Evolutionary conservation across 108 stramenopile genomes (phyloP).

Genomic region (Cylindrotheca closterium): DNA sequence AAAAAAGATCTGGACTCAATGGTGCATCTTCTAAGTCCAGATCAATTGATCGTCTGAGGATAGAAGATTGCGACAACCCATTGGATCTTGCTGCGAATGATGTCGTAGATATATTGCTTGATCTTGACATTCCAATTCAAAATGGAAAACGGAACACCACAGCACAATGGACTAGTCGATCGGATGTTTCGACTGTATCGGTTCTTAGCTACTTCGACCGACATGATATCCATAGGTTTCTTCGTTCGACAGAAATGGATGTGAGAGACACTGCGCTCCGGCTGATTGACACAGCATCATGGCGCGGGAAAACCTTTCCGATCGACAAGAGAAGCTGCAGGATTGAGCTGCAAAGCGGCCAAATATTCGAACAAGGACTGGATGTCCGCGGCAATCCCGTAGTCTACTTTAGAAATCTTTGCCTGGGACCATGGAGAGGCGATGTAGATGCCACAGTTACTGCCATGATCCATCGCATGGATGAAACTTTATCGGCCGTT

Average conservation of each 20-base stretch:
- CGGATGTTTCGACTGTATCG: slow-evolving; percentile 7
- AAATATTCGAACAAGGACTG: slow-evolving; percentile 73
- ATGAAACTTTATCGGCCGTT: slow-evolving; percentile 32
- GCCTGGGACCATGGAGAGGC: slow-evolving; percentile 59
- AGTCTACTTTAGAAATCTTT: slow-evolving; percentile 73
- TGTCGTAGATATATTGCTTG: background rate
- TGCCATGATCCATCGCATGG: slow-evolving; percentile 57
- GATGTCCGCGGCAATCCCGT: slow-evolving; percentile 60
- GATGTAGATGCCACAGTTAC: slow-evolving; percentile 52
- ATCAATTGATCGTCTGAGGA: background rate
- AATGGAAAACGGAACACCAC: background rate
- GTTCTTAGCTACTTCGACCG: slow-evolving; percentile 29
- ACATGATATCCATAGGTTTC: slow-evolving; percentile 52
- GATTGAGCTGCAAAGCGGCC: slow-evolving; percentile 64
- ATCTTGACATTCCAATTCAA: background rate
- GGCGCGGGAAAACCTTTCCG: slow-evolving; percentile 68
- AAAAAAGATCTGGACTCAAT: background rate
- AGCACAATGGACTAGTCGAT: background rate
- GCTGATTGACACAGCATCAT: slow-evolving; percentile 60
- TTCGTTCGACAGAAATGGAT: slow-evolving; percentile 37
- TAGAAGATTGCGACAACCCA: background rate
- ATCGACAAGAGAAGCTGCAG: slow-evolving; percentile 53
- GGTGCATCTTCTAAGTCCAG: too few species aligned
- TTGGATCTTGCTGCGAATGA: slow-evolving; percentile 23
- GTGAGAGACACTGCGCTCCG: slow-evolving; percentile 46